Conservation (phyloP, 225 moss, liverwort and hornwort species). For the Polytrichum commune region DNA sequence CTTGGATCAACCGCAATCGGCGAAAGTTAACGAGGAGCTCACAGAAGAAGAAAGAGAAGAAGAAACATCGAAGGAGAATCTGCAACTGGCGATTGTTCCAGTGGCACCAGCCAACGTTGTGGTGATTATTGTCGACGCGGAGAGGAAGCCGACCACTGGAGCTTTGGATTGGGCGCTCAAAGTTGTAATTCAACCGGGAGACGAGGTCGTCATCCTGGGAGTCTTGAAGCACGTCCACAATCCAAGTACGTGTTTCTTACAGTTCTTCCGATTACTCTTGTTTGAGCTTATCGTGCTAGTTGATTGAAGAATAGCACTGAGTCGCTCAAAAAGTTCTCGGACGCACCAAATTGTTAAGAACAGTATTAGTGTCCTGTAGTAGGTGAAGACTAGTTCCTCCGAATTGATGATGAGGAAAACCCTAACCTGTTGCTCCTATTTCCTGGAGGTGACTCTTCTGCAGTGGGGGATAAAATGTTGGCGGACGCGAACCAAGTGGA, state of each 20-base stretch:
- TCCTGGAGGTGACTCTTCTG: background rate
- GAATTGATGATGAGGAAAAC: background rate
- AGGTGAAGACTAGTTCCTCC: background rate
- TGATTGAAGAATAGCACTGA: no score
- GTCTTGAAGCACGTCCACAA: constrained; percentile 32
- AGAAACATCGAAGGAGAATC: background rate
- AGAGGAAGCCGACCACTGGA: constrained; percentile 32
- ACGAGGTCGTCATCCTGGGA: constrained; percentile 38
- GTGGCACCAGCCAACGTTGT: background rate
- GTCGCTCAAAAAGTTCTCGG: no score
- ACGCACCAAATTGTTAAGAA: no score
- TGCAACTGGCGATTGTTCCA: background rate
- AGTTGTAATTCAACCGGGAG: constrained; percentile 24
- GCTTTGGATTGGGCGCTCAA: constrained; percentile 48
- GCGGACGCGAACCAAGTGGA: constrained; percentile 30
- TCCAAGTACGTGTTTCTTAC: constrained; percentile 29
- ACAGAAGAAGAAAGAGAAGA: no score
- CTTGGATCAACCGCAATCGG: background rate
- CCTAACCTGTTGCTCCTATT: background rate
- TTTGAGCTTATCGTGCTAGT: no score
- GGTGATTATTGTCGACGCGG: constrained; percentile 37
- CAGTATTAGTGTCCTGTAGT: background rate
- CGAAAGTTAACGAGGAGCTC: no score
- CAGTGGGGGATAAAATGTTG: constrained; percentile 39
- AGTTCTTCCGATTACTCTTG: background rate